Base-by-base conservation (phyloP, 2,329 filamentous ascomycete species). In the Pleoardoris graminearum region DNA sequence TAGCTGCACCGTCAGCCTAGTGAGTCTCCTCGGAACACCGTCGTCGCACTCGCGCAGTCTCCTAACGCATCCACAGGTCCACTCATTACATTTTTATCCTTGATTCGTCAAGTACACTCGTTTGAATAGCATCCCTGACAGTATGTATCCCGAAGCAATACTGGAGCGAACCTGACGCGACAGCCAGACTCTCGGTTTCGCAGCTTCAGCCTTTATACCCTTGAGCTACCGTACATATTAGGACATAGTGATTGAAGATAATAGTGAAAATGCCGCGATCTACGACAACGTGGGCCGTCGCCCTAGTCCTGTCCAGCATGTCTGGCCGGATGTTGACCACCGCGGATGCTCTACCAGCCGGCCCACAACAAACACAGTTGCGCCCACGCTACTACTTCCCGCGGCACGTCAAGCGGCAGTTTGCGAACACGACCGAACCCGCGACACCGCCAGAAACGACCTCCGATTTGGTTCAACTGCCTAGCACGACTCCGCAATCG, bases 91-190 rank as follows among this genome's bases (percentile, higher is more conserved):
- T 57, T 63, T 47, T 46, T 64, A 53, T 41, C 53, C 60, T 73
- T 74, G 71, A 72, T 63, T 73, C 66, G 77, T 79, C 77, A 79
- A 77, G 70, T 77, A 76, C 78, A 79, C 75, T 80, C 78, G 77
- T 79, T 80, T 79, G 71, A 63, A 67, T 57, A 55, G 53, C 57
- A 55, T 63, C 8, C 68, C 68, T 70, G 67, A 77, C 71, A 69
- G 69, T 72, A 63, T 39, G 69, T 64, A 23, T 21, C 25, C 8
- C 43, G 32, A n/a, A 10, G 30, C 17, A 43, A 7, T 5, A 23
- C 22, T 36, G 44, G 17, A 42, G 30, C 23, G 37, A 8, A 10
- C 29, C 48, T 54, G 35, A 54, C 36, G 37, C 14, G 53, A 55
- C 51, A 4, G n/a, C 5, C 57, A 58, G 55, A 57, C 30, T 59